Evolutionary conservation across 83 land plant genomes (phyloP).

Genomic region (Larix sibirica): DNA sequence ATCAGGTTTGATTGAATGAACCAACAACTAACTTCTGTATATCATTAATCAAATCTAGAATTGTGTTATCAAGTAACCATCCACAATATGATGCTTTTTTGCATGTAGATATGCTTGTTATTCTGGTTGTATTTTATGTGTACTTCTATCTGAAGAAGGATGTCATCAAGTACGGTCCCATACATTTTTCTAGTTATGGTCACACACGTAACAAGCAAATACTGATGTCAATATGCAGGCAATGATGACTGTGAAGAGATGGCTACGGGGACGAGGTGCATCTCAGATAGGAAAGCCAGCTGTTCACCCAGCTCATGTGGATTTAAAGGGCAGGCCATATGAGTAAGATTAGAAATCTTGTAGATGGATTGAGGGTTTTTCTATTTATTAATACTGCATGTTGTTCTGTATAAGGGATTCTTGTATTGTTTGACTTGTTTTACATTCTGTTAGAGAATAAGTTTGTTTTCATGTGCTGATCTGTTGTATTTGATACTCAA

Average conservation of each 20-base stretch:
- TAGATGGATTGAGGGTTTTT: background rate
- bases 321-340: constrained; percentile 93
- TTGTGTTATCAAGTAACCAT: too few species aligned
- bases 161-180: background rate
- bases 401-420: background rate
- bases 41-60: too few species aligned
- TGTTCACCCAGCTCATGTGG: constrained; percentile 83
- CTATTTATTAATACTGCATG: background rate
- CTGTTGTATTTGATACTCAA: background rate
- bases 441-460: background rate
- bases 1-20: background rate
- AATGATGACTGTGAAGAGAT: constrained; percentile 96
- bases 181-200: background rate
- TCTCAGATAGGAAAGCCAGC: constrained; percentile 90
- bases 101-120: background rate
- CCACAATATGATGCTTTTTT: background rate
- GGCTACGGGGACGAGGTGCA: constrained; percentile 74
- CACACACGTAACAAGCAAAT: background rate
- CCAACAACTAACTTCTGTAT: background rate
- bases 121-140: background rate
- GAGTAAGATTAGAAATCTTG: constrained; percentile 55
- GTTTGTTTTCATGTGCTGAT: background rate
- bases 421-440: constrained; percentile 1
- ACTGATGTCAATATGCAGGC: constrained; percentile 46
- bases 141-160: background rate